phyloP scores from a whole-genome alignment of 2,329 filamentous ascomycete species.

The Penicillium sp. region DNA sequence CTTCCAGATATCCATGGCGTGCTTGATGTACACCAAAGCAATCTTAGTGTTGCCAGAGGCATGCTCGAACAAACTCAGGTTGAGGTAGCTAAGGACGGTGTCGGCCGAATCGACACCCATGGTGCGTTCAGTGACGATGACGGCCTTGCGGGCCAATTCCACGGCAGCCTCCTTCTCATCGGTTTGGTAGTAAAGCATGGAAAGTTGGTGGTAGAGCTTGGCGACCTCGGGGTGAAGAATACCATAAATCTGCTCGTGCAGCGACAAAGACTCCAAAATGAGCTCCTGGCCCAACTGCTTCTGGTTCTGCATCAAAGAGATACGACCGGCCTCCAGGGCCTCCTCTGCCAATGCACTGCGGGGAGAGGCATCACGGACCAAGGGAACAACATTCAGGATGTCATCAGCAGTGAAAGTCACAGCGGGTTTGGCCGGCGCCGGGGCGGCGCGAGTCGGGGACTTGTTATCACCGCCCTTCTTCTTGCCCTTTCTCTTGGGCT shows the following conservation, averaged over 20 bases:
- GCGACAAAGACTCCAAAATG: constrained; percentile 87
- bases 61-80: constrained; percentile 91
- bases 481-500: constrained; percentile 54
- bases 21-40: constrained; percentile 84
- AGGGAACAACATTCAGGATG: constrained; percentile 85
- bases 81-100: constrained; percentile 92
- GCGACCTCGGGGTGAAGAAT: constrained; percentile 96
- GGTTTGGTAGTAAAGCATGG: constrained; percentile 95
- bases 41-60: constrained; percentile 84
- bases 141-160: constrained; percentile 92
- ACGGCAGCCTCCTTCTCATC: constrained; percentile 96
- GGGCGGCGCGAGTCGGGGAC: constrained; percentile 45
- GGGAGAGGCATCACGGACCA: constrained; percentile 91
- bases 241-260: constrained; percentile 98
- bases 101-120: constrained; percentile 91
- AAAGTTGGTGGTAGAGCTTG: constrained; percentile 88
- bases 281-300: constrained; percentile 95
- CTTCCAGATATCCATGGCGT: constrained; percentile 94
- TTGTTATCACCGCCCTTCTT: constrained; percentile 54
- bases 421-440: constrained; percentile 47
- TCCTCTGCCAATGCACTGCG: constrained; percentile 91
- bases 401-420: constrained; percentile 79
- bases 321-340: constrained; percentile 89
- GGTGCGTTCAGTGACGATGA: constrained; percentile 92
- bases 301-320: constrained; percentile 93